Base-by-base conservation (phyloP, 108 stramenopile species). In the Skeletonema potamos region DNA sequence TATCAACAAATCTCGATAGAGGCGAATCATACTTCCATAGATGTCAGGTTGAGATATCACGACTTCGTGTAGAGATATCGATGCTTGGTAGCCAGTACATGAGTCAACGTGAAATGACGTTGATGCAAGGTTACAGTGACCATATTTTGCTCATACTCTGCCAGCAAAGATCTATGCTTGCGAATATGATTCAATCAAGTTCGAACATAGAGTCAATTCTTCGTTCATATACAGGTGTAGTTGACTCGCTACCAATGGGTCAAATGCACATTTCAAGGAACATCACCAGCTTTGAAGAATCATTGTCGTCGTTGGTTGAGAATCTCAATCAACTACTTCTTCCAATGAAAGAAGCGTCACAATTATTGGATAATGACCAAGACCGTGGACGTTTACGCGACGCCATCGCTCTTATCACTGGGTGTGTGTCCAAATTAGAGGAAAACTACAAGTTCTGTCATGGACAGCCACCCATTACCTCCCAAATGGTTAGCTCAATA, bases 61-160 rank as follows among this genome's bases (percentile, higher is more conserved):
- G 87, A 39, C 61, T 92, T 27, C 71, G 85, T n/a, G 73, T 85
- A 44, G 93, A 94, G 77, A 79, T 86, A 10, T 70, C 72, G 12
- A 85, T 87, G 63, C 54, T 89, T 34, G 89, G 91, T 8, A 92
- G 93, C 58, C 84, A 81, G 43, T 77, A 94, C 57, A 86, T 94
- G 85, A 92, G 81, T 29, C 77, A 81, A 58, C 81, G 89, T 26
- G 87, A 94, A 58, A 88, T 82, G 74, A 79, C 87, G 2, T 63
- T 87, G 30, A 91, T 94, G 89, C 66, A 85, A 64, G 82, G 77
- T 13, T 82, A 88, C 29, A 64, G 86, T 27, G 88, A 92, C 29
- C 85, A 89, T 36, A 79, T 84, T 18, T 68, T 86, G 10, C 70
- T 83, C 51, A 70, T 89, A 58, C 29, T 86, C 3, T 81, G 74